phyloP scores from a whole-genome alignment of 345 rosid genomes.

The Eucalyptus cloeziana region DNA sequence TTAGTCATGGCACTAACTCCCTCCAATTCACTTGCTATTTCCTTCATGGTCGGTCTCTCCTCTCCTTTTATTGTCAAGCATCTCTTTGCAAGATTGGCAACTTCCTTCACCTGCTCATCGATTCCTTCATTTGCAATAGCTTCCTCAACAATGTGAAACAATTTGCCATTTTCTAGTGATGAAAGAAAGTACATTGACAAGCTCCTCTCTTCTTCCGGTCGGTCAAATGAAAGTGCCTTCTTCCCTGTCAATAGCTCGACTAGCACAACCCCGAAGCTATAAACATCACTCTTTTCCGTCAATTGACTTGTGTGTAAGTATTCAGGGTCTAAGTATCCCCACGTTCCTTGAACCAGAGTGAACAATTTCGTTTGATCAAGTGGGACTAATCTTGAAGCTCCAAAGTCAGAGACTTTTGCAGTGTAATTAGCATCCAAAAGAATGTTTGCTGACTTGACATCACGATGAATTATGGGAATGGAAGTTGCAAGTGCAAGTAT shows the following conservation, averaged over 20 bases:
- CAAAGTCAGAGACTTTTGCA: neutral
- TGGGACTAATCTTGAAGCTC: neutral
- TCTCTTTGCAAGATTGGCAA: too few relatives aligned
- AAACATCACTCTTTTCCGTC: neutral
- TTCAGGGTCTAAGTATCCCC: neutral
- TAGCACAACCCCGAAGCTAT: neutral
- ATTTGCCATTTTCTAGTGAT: rapidly evolving
- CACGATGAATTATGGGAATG: slow-evolving; percentile 19
- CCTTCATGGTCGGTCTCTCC: too few relatives aligned
- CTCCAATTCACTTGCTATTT: too few relatives aligned
- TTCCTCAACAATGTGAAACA: too few relatives aligned
- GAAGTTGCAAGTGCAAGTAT: slow-evolving; percentile 17
- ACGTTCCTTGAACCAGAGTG: neutral
- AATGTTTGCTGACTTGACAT: slow-evolving; percentile 29
- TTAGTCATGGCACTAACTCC: too few relatives aligned
- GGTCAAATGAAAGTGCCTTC: neutral
- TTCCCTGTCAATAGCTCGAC: neutral
- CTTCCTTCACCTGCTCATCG: too few relatives aligned
- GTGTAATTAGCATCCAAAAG: neutral
- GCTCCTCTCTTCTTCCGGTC: neutral
- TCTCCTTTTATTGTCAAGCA: too few relatives aligned
- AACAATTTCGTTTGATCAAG: neutral
- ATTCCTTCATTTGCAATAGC: too few relatives aligned
- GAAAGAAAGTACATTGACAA: neutral
- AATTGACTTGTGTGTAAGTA: neutral